Evolutionary conservation across 2,329 filamentous ascomycete species (phyloP), one percentile per base, ranked within the genome.

Genomic region (Curvularia spicifera): DNA sequence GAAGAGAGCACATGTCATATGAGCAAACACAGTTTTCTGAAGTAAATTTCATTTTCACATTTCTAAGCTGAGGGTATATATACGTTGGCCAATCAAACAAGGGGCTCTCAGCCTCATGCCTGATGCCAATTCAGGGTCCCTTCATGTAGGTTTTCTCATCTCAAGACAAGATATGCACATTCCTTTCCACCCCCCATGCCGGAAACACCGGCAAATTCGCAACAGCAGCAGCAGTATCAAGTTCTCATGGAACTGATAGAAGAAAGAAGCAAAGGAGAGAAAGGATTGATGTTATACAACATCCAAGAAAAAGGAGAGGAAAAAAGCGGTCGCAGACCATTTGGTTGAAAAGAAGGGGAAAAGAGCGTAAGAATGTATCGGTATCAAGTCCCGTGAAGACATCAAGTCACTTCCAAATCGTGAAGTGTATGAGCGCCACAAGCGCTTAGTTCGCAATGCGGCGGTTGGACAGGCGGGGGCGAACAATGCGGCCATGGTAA

Each of bases 401-500:
- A 15, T 50, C 47, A 33, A 42, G 7, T 22, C 10, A 37, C 22
- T 51, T 31, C 48, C 26, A 15, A 8, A 22, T 10, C 24, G 35
- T 37, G 5, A 18, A 51, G 18, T 9, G 8, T 22, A 8, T 10
- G 13, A 35, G 50, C 24, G 29, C 48, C 12, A 39, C 33, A 24
- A 26, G 13, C 43, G 29, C 44, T 49, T 57, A 63, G 47, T 54
- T 18, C 29, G 28, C 49, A 29, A 51, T 33, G 31, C 44, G 57
- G 28, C 46, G 56, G 59, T 51, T 51, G 22, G 47, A 49, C 43
- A 63, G 61, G 47, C 59, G 58, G 24, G 70, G 69, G 49, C 70
- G 71, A 15, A 69, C 69, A 51, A 74, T 54, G 33, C 74, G 71
- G 22, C 72, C 71, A 46, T 71, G 67, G 67, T 70, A 71, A 7